Evolutionary conservation across 2,329 filamentous ascomycete species (phyloP).

Genomic region (Lachnellula cervina): DNA sequence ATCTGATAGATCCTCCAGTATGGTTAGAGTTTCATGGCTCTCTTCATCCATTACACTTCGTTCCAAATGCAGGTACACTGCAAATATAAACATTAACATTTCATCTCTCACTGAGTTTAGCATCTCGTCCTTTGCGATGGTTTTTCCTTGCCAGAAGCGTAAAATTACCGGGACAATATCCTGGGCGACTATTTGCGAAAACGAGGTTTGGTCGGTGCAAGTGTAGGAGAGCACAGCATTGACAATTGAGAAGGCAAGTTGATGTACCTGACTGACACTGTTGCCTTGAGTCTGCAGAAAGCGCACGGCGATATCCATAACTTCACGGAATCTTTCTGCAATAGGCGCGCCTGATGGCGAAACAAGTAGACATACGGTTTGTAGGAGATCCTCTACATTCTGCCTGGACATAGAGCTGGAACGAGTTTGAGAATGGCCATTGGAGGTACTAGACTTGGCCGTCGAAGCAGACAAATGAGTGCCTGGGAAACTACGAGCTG

Average conservation of each 20-base stretch:
- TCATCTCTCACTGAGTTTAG: conserved; percentile 64
- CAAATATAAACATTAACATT: conserved; percentile 67
- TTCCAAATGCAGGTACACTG: conserved; percentile 60
- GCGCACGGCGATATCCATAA: conserved; percentile 53
- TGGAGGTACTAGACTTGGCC: conserved; percentile 18
- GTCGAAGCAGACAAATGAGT: conserved; percentile 17
- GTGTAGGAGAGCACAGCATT: conserved; percentile 64
- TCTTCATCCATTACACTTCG: conserved; percentile 44
- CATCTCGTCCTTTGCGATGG: conserved; percentile 52
- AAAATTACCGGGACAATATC: conserved; percentile 66
- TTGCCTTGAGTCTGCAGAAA: conserved; percentile 57
- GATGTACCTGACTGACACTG: conserved; percentile 60
- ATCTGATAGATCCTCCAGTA: conserved; percentile 62
- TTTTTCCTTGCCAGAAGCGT: conserved; percentile 72
- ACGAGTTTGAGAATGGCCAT: conserved; percentile 30
- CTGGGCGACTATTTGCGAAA: conserved; percentile 54
- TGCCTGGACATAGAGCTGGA: conserved; percentile 27
- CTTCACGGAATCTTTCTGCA: conserved; percentile 46
- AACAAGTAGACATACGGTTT: conserved; percentile 61
- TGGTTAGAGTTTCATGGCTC: conserved; percentile 32
- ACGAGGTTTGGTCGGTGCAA: conserved; percentile 61
- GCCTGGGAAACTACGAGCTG: conserved; percentile 18
- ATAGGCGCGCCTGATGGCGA: conserved; percentile 65
- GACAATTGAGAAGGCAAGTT: conserved; percentile 68
- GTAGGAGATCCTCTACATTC: conserved; percentile 51